phyloP scores from a whole-genome alignment of 2,329 filamentous ascomycete genomes.

The Cercospora brassicicola region DNA sequence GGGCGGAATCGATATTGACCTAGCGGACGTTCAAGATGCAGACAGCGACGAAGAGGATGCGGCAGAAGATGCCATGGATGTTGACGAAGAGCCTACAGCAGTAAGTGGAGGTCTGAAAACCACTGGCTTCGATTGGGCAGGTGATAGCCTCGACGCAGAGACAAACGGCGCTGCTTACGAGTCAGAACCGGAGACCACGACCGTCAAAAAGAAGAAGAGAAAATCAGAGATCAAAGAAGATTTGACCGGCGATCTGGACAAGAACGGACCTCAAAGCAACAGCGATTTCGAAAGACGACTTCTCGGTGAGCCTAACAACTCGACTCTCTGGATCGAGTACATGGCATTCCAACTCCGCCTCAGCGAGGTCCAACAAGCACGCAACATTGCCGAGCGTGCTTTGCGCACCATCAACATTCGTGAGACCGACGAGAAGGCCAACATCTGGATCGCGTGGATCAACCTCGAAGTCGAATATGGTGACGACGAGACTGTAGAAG shows the following conservation, averaged over 20 bases:
- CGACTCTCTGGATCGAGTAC: constrained; percentile 89
- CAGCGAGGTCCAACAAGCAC: constrained; percentile 82
- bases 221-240: constrained; percentile 82
- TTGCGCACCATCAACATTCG: constrained; percentile 87
- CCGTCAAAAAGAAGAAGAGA: constrained; percentile 60
- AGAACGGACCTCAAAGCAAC: constrained; percentile 80
- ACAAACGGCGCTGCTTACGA: constrained; percentile 58
- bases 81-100: constrained; percentile 37
- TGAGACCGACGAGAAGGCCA: constrained; percentile 88
- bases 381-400: constrained; percentile 86
- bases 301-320: constrained; percentile 89
- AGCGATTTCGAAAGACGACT: constrained; percentile 93
- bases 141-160: constrained; percentile 54
- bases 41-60: constrained; percentile 53
- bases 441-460: constrained; percentile 91
- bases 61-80: constrained; percentile 48
- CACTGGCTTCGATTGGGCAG: constrained; percentile 86
- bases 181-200: constrained; percentile 54
- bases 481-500: constrained; percentile 75
- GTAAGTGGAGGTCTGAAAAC: constrained; percentile 58
- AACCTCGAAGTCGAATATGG: constrained; percentile 87
- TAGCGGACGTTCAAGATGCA: constrained; percentile 46
- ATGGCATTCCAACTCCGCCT: constrained; percentile 98
- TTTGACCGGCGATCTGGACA: constrained; percentile 86
- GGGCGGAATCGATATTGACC: constrained; percentile 40